These are phyloP conservation scores for Harringtonia lauricola DNA, from an alignment of 2,329 filamentous ascomycete genomes.

Conservation along the genomic window DNA sequence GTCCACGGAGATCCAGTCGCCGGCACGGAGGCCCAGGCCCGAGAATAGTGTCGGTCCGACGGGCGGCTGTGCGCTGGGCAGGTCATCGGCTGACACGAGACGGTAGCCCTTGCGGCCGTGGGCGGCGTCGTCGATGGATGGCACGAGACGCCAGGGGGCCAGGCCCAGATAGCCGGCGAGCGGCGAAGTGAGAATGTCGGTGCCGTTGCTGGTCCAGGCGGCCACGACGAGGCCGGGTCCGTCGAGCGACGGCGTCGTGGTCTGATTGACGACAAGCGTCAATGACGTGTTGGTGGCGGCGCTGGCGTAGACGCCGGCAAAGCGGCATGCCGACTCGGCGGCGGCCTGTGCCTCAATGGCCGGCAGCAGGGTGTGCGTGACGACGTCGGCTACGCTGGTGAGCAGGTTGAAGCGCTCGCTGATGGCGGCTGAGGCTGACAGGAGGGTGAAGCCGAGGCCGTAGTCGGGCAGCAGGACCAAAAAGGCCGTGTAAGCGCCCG, in stretches of 20 bases:
- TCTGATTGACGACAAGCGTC: constrained; percentile 23
- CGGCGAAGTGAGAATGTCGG: constrained; percentile 21
- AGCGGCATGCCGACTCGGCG: constrained; percentile 18
- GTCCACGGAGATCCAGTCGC: constrained; percentile 23
- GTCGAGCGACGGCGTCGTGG: background rate
- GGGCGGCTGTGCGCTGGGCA: constrained; percentile 14
- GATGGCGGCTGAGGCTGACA: constrained; percentile 18
- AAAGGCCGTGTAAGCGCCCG: constrained; percentile 27
- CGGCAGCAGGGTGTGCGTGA: constrained; percentile 24
- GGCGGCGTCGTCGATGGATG: constrained; percentile 25
- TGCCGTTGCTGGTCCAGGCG: constrained; percentile 27
- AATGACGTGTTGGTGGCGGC: constrained; percentile 26
- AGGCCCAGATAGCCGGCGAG: constrained; percentile 7
- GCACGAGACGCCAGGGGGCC: constrained; percentile 5
- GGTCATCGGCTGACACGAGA: constrained; percentile 18
- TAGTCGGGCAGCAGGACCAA: constrained; percentile 35
- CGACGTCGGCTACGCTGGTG: constrained; percentile 15
- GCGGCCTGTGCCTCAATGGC: constrained; percentile 31
- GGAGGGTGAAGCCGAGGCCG: constrained; percentile 27
- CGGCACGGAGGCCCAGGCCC: background rate
- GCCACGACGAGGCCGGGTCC: constrained; percentile 27
- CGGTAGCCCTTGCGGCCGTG: constrained; percentile 23
- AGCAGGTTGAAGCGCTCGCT: constrained; percentile 1
- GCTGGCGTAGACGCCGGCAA: constrained; percentile 28
- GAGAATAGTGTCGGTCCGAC: background rate